A percentile compares a stretch with the other conserved stretches of the same genome.
Conservation (phyloP, 2,329 filamentous ascomycete species). For the Fonsecaea monophora region DNA sequence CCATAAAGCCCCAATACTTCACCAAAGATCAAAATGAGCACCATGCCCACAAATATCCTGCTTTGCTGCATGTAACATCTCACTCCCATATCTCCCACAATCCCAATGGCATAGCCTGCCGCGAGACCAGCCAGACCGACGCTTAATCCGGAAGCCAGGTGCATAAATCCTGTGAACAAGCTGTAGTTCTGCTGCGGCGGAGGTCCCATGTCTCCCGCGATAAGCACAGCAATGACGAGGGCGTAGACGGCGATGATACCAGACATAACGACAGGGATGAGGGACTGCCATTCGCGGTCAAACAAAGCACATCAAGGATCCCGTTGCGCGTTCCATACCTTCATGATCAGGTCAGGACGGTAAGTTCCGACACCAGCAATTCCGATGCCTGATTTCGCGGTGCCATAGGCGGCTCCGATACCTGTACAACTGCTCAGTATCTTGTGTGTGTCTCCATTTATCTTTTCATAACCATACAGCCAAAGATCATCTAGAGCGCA, state of each 20-base stretch:
- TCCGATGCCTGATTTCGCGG: constrained; percentile 71
- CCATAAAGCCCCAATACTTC: constrained; percentile 97
- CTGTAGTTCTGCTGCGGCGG: constrained; percentile 74
- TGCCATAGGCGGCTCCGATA: constrained; percentile 71
- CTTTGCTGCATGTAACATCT: constrained; percentile 96
- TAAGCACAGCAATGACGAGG: constrained; percentile 94
- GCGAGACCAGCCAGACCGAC: constrained; percentile 92
- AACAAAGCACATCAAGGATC: neutral
- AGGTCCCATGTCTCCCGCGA: constrained; percentile 84
- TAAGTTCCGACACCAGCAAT: constrained; percentile 72
- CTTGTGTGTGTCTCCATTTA: constrained; percentile 2
- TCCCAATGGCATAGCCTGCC: constrained; percentile 93
- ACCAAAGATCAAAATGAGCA: constrained; percentile 96
- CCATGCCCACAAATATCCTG: constrained; percentile 97
- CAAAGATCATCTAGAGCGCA: constrained; percentile 57
- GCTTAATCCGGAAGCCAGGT: constrained; percentile 86
- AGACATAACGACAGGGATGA: constrained; percentile 78
- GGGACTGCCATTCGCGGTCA: constrained; percentile 46
- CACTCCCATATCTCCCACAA: constrained; percentile 91
- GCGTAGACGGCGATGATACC: constrained; percentile 99
- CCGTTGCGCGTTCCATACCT: constrained; percentile 50
- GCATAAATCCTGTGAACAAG: constrained; percentile 90
- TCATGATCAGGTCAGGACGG: constrained; percentile 72
- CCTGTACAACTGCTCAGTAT: constrained; percentile 52
- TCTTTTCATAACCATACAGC: constrained; percentile 47